A percentile compares a stretch with the other conserved stretches of the same genome.
Conservation (phyloP, 2,329 filamentous ascomycete genomes). For the Spiromastix sp. region DNA sequence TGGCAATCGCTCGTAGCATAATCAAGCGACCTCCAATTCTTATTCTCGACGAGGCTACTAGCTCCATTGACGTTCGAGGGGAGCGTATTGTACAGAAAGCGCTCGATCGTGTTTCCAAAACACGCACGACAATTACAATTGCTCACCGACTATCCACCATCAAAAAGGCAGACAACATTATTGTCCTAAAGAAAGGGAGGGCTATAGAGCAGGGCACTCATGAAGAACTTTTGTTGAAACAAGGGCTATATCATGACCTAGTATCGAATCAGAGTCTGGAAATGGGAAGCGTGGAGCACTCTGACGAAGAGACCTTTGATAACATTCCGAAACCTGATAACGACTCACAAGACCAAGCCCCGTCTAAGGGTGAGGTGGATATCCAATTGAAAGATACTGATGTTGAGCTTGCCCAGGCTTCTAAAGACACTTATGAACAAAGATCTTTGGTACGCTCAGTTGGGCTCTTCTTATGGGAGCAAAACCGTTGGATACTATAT, state of each 20-base stretch:
- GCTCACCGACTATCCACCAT: slow-evolving; percentile 65
- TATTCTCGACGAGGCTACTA: slow-evolving; percentile 68
- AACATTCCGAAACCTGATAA: too few species aligned
- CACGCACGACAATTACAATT: slow-evolving; percentile 65
- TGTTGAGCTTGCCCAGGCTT: slow-evolving; percentile 5
- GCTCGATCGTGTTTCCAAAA: slow-evolving; percentile 44
- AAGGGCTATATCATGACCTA: slow-evolving; percentile 55
- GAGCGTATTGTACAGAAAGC: slow-evolving; percentile 47
- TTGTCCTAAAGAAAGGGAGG: slow-evolving; percentile 61
- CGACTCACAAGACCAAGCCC: slow-evolving; percentile 2
- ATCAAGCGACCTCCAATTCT: slow-evolving; percentile 56
- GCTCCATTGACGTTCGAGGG: slow-evolving; percentile 49
- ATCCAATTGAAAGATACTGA: neutral
- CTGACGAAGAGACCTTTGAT: slow-evolving; percentile 2
- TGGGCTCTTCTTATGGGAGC: slow-evolving; percentile 22
- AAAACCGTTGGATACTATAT: slow-evolving; percentile 22
- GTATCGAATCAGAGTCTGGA: slow-evolving; percentile 40
- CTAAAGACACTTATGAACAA: slow-evolving; percentile 2
- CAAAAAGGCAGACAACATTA: slow-evolving; percentile 66
- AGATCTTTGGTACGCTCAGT: slow-evolving; percentile 14
- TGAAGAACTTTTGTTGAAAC: slow-evolving; percentile 53
- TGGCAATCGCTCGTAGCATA: slow-evolving; percentile 64
- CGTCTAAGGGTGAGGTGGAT: slow-evolving; percentile 1
- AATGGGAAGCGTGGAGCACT: slow-evolving; percentile 7
- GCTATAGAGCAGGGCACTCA: slow-evolving; percentile 69